Percentiles rank a stretch among this genome's conserved stretches.
These are phyloP conservation scores for Eucommia ulmoides DNA, from an alignment of 257 asterid genomes.

Conservation along the genomic window DNA sequence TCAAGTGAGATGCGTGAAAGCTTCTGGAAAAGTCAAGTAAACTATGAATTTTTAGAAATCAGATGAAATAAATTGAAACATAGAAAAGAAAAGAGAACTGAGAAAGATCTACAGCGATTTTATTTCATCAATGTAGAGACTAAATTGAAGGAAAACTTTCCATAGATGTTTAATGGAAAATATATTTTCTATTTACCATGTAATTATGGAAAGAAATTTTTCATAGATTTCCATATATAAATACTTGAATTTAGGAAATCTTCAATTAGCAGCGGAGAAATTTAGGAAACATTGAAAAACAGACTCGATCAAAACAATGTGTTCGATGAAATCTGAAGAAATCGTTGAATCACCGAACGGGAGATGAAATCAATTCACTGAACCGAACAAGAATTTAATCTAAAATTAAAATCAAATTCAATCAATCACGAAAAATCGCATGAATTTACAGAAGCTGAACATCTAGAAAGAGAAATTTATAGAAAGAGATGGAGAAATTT, in stretches of 20 bases:
- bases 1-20: constrained; percentile 8
- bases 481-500: constrained; percentile 27
- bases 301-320: no score
- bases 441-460: no score
- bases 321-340: no score
- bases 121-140: background rate
- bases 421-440: no score
- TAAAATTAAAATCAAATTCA: background rate
- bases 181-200: no score
- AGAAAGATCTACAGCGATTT: background rate
- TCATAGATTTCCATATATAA: background rate
- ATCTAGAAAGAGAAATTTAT: no score
- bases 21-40: constrained; percentile 15
- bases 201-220: background rate
- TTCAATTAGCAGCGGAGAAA: background rate
- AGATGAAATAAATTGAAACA: constrained; percentile 3
- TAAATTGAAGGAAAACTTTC: background rate
- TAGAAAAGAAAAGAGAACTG: background rate
- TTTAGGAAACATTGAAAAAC: background rate
- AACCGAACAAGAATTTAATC: background rate
- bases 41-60: constrained; percentile 33
- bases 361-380: background rate
- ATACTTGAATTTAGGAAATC: background rate
- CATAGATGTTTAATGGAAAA: background rate
- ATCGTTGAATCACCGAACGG: no score